These are phyloP conservation scores for Lentinula detonsa DNA, from an alignment of 768 basidiomycete genomes.

Conservation along the genomic window DNA sequence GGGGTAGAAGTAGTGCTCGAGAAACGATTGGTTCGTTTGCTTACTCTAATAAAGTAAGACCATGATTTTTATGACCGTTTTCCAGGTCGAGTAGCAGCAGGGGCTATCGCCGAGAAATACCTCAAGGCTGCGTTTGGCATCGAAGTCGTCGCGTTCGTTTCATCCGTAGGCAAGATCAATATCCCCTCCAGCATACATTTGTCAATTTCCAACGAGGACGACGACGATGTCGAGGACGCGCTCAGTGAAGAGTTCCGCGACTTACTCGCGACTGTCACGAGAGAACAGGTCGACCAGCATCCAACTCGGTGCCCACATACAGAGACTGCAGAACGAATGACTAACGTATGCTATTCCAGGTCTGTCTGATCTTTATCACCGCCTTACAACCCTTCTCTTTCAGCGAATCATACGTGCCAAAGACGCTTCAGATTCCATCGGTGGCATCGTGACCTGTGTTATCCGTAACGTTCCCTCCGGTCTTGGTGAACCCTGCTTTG, in stretches of 20 bases:
- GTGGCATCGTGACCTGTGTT: conserved; percentile 96
- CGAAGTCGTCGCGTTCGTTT: conserved; percentile 96
- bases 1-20: conserved; percentile 89
- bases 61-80: neutral
- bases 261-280: conserved; percentile 72
- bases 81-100: conserved; percentile 91
- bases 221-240: conserved; percentile 63
- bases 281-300: conserved; percentile 85
- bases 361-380: neutral
- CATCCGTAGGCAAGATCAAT: conserved; percentile 90
- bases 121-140: conserved; percentile 81
- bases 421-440: conserved; percentile 87
- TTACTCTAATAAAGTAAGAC: neutral
- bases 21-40: conserved; percentile 81
- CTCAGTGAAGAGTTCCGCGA: conserved; percentile 78
- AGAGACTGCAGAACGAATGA: conserved; percentile 89
- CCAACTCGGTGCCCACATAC: conserved; percentile 85
- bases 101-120: conserved; percentile 97
- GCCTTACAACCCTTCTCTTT: conserved; percentile 6
- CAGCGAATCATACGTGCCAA: conserved; percentile 95
- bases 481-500: conserved; percentile 95
- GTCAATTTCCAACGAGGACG: conserved; percentile 38
- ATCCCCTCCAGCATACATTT: conserved; percentile 49
- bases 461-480: conserved; percentile 88
- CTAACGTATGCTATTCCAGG: conserved; percentile 45